phyloP scores from a whole-genome alignment of 73 alveolate genomes.

The Tetrahymena elliotti region DNA sequence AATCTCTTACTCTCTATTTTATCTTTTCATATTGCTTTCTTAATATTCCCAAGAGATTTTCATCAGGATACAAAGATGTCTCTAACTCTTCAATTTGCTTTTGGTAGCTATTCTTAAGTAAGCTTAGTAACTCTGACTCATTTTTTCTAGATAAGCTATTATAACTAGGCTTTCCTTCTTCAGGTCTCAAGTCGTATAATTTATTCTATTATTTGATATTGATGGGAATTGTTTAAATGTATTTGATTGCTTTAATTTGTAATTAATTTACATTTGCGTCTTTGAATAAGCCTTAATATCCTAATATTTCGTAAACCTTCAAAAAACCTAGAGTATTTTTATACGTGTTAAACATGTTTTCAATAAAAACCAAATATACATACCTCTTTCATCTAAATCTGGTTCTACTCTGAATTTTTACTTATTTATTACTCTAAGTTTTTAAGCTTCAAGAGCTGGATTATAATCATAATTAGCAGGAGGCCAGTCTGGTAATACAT shows the following conservation, averaged over 20 bases:
- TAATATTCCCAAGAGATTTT: background rate
- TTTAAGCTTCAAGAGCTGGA: slow-evolving; percentile 46
- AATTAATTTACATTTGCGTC: background rate
- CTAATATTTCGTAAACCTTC: background rate
- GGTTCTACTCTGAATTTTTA: slow-evolving; percentile 72
- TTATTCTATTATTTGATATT: background rate
- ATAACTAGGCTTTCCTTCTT: background rate
- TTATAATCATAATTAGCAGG: slow-evolving; percentile 74
- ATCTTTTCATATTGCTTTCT: background rate
- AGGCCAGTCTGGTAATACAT: slow-evolving; percentile 81
- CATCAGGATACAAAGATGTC: background rate
- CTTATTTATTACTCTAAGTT: slow-evolving; percentile 65
- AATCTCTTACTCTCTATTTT: background rate
- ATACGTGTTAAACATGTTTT: background rate
- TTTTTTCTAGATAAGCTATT: background rate
- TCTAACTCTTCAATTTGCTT: background rate
- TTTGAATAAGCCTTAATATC: background rate
- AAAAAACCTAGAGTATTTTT: background rate
- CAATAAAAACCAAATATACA: background rate
- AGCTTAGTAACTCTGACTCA: background rate
- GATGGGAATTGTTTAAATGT: too few species aligned
- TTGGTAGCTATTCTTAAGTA: background rate
- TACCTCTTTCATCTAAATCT: slow-evolving; percentile 60
- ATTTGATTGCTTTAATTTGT: background rate
- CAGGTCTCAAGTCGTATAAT: background rate